Percentiles rank a stretch among this genome's conserved stretches.
These are phyloP conservation scores for Ceratocystis harringtonii DNA, from an alignment of 2,329 filamentous ascomycete genomes.

Conservation along the genomic window DNA sequence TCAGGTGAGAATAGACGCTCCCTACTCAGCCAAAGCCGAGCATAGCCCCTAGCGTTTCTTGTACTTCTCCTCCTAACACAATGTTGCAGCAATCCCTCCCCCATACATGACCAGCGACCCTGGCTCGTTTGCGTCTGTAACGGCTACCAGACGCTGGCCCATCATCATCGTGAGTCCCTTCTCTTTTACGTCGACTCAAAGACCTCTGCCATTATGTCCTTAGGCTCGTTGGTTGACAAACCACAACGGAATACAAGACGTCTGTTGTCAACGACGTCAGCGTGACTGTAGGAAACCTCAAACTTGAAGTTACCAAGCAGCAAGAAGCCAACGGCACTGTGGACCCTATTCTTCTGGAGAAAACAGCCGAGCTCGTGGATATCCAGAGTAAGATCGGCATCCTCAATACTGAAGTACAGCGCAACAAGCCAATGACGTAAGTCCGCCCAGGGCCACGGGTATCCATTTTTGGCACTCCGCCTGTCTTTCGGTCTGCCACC, in stretches of 20 bases:
- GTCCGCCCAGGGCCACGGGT: background rate
- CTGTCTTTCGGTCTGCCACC: too few species aligned
- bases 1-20: background rate
- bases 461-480: background rate
- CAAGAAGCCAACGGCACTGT: background rate
- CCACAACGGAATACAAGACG: constrained; percentile 40
- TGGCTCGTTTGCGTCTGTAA: constrained; percentile 73
- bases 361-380: constrained; percentile 9
- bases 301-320: constrained; percentile 44
- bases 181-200: background rate
- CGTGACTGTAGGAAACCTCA: constrained; percentile 46
- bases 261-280: constrained; percentile 91
- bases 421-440: constrained; percentile 66
- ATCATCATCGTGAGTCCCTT: constrained; percentile 60
- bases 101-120: constrained; percentile 66
- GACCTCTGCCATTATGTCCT: background rate
- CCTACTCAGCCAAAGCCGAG: background rate
- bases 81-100: constrained; percentile 33
- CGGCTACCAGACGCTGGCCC: constrained; percentile 80
- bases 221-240: too few species aligned
- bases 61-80: background rate
- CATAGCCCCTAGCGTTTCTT: background rate
- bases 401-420: constrained; percentile 90
- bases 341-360: constrained; percentile 2
- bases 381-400: constrained; percentile 75